Evolutionary conservation across 768 basidiomycete species (phyloP), one percentile per base, ranked within the genome.

Genomic region (Mycena kentingensis): DNA sequence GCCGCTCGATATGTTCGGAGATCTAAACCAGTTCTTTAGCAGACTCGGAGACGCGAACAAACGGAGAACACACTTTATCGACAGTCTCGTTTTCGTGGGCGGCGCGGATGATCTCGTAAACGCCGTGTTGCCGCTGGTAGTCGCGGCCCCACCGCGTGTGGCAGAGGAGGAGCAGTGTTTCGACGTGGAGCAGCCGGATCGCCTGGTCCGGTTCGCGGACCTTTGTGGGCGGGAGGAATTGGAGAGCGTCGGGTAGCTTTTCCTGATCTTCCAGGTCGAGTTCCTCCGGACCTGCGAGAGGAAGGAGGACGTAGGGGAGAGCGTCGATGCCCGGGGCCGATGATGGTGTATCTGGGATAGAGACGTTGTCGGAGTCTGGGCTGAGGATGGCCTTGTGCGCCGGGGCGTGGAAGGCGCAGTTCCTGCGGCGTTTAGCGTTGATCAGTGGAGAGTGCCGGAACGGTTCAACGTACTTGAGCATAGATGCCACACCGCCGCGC

Each of bases 241-340:
- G 97, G 11, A 98, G 75, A 0, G 87, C 80, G 12, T 83, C 73
- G 0, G 88, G 93, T 0, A 99, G 78, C 36, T 83, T 84, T 60
- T 99, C 97, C 74, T 93, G 89, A 35, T 92, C 91, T 88, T 98
- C 95, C 1, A 96, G 76, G 51, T 97, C 94, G 54, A 91, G 86
- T 69, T 98, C 97, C 69, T 98, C 97, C 1, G 93, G 88, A 5
- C 96, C 95, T 35, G 96, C 93, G 2, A 99, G 75, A 0, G 97
- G 96, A 1, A 95, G 80, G 3, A 99, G 77, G 11, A 99, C 76
- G 64, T 85, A 89, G 0, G 92, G 88, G 10, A 98, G 77, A 2
- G 88, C 81, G 68, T 93, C 88, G 29, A 98, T 83, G 4, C 94
- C 93, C 2, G 90, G 83, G 3, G 87, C 83, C 3, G 68, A 68